Percentiles rank a stretch among this genome's conserved stretches.
Conservation (phyloP, 352 stramenopile species). For the Pythium dissotocum region DNA sequence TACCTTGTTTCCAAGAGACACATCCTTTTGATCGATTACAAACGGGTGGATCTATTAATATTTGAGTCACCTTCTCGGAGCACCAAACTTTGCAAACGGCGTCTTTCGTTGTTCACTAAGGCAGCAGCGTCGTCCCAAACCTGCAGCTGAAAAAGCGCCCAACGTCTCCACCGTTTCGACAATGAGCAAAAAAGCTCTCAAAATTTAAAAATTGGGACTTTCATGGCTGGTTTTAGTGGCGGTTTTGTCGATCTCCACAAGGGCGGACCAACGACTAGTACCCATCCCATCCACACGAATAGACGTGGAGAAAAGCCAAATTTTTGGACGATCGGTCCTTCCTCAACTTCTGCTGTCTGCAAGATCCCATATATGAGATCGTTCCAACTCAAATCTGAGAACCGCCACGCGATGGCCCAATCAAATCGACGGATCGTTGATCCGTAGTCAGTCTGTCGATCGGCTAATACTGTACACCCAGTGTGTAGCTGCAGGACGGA, state of each 20-base stretch:
- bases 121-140: background rate
- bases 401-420: background rate
- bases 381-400: constrained; percentile 4
- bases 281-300: too few species aligned
- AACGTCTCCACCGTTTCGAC: background rate
- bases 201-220: background rate
- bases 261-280: background rate
- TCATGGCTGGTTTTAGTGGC: background rate
- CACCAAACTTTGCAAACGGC: background rate
- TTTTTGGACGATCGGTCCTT: too few species aligned
- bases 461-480: background rate
- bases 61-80: too few species aligned
- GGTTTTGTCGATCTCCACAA: background rate
- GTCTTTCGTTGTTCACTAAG: background rate
- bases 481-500: background rate
- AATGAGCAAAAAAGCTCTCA: background rate
- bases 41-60: too few species aligned
- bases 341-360: background rate
- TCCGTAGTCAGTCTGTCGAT: background rate
- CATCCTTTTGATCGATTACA: too few species aligned
- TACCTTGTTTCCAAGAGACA: too few species aligned
- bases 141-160: background rate
- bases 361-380: constrained; percentile 1
- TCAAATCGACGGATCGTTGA: constrained; percentile 20
- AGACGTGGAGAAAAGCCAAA: too few species aligned